These are phyloP conservation scores for Geotrichum phurueaensis DNA, from an alignment of 1,139 yeast species.

Conservation along the genomic window DNA sequence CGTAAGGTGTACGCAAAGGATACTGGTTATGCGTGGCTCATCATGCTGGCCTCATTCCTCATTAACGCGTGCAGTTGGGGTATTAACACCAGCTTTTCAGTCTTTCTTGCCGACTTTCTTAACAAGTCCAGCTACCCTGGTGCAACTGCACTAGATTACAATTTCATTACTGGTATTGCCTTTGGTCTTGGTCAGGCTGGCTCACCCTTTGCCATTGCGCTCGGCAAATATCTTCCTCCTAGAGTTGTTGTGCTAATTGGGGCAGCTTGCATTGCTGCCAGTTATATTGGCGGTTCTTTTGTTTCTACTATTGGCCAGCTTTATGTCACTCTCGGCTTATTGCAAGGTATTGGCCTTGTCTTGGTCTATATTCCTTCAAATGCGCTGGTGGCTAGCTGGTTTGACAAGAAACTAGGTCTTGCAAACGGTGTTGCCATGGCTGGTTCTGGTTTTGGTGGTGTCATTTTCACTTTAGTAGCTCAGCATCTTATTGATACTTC, in stretches of 20 bases:
- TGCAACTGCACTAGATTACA: slow-evolving; percentile 55
- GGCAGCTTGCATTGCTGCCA: slow-evolving; percentile 46
- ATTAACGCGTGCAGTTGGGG: slow-evolving; percentile 70
- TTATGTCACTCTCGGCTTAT: slow-evolving; percentile 62
- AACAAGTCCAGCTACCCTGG: slow-evolving; percentile 44
- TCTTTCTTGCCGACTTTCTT: slow-evolving; percentile 55
- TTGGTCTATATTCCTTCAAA: slow-evolving; percentile 56
- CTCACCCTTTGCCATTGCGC: slow-evolving; percentile 45
- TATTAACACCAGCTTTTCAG: slow-evolving; percentile 62
- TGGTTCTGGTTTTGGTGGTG: slow-evolving; percentile 36
- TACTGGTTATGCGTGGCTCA: slow-evolving; percentile 68
- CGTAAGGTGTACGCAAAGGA: slow-evolving; percentile 34
- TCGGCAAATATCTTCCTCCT: slow-evolving; percentile 35
- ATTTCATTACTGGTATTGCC: slow-evolving; percentile 63
- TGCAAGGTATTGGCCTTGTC: slow-evolving; percentile 57
- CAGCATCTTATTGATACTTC: slow-evolving; percentile 41
- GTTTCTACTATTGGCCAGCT: slow-evolving; percentile 57
- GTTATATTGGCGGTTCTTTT: slow-evolving; percentile 59
- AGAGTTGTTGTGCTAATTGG: slow-evolving; percentile 45
- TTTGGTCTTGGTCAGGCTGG: slow-evolving; percentile 53
- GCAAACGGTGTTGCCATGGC: slow-evolving; percentile 44
- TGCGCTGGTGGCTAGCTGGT: slow-evolving; percentile 57
- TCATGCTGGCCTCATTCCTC: slow-evolving; percentile 49
- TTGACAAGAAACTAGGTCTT: slow-evolving; percentile 49
- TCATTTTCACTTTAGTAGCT: slow-evolving; percentile 37